Base-by-base conservation (phyloP, 805 yeast genomes). In the Zygosaccharomyces lentus region DNA sequence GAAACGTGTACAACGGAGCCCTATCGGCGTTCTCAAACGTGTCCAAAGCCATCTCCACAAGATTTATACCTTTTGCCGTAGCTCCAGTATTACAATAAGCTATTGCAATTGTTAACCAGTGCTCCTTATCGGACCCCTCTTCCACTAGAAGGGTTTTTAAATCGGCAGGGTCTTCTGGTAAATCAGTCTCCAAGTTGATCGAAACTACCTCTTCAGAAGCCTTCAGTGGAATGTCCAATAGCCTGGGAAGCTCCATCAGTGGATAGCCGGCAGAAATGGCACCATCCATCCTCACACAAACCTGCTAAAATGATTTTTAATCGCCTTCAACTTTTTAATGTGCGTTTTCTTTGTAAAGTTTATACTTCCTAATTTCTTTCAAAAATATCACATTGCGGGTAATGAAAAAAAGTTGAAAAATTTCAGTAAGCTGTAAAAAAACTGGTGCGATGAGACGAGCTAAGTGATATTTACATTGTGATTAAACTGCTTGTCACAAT, bases 141-240 rank as follows among this genome's bases (percentile, higher is more conserved):
- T 85, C 87, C 51, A 85, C 84, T 51, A 93, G 71, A 51, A 91
- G 76, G 23, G 79, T 77, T 53, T 85, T 80, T 51, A 93, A 73
- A 59, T 93, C 98, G 37, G 80, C 75, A 4, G 96, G 87, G 63
- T 91, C 96, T 17, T 87, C 96, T 4, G 96, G 95, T 46, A 89
- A 72, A 59, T 91, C 98, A 29, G 81, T 80, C 43, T 77, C 77
- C 49, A 85, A 74, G 58, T 89, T 91, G 55, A 93, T 78, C 43
- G 87, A 84, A 52, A 91, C 96, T 50, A 87, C 85, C 67, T 89
- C 96, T 57, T 84, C 86, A 47, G 82, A 81, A 46, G 77, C 84
- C 51, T 74, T 75, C 61, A 88, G 70, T 35, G 96, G 96, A 58
- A 91, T 84, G 64, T 71, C 75, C 34, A 70, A 41, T 6, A 64